These are phyloP conservation scores for Tephrocybe rancida DNA, from an alignment of 768 basidiomycete species.

Conservation along the genomic window DNA sequence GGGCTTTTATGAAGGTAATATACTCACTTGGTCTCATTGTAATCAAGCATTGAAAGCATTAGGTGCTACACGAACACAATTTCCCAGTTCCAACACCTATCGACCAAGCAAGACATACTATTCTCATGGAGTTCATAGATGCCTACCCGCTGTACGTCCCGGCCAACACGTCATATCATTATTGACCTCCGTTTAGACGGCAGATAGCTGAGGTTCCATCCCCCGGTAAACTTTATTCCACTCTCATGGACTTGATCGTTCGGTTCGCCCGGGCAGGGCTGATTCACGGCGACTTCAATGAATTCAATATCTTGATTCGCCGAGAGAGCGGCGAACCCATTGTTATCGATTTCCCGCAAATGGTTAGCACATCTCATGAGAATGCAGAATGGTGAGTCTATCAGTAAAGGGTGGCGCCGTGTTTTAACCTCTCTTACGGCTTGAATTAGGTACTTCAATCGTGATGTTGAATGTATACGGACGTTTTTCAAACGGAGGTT, in stretches of 20 bases:
- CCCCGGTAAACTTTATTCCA: slow-evolving; percentile 89
- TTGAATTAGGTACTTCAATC: slow-evolving; percentile 91
- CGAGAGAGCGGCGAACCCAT: slow-evolving; percentile 75
- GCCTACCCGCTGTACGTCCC: slow-evolving; percentile 85
- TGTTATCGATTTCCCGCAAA: slow-evolving; percentile 99
- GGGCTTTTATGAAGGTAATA: slow-evolving; percentile 95
- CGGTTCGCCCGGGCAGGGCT: slow-evolving; percentile 91
- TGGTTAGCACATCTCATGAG: slow-evolving; percentile 96
- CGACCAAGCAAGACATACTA: slow-evolving; percentile 93
- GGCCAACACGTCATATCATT: slow-evolving; percentile 1
- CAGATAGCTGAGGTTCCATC: slow-evolving; percentile 84
- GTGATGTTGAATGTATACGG: slow-evolving; percentile 96
- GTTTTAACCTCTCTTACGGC: slow-evolving; percentile 10
- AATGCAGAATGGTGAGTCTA: slow-evolving; percentile 90
- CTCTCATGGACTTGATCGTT: slow-evolving; percentile 94
- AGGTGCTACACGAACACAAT: slow-evolving; percentile 90
- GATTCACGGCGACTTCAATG: slow-evolving; percentile 99
- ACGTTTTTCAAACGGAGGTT: slow-evolving; percentile 91
- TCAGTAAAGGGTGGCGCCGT: background rate
- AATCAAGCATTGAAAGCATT: background rate
- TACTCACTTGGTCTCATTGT: background rate
- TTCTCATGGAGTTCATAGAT: slow-evolving; percentile 96
- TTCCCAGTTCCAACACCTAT: slow-evolving; percentile 94
- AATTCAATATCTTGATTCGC: slow-evolving; percentile 96
- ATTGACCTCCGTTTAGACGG: slow-evolving; percentile 53